Base-by-base conservation (phyloP, 345 rosid species). In the Heritiera littoralis region DNA sequence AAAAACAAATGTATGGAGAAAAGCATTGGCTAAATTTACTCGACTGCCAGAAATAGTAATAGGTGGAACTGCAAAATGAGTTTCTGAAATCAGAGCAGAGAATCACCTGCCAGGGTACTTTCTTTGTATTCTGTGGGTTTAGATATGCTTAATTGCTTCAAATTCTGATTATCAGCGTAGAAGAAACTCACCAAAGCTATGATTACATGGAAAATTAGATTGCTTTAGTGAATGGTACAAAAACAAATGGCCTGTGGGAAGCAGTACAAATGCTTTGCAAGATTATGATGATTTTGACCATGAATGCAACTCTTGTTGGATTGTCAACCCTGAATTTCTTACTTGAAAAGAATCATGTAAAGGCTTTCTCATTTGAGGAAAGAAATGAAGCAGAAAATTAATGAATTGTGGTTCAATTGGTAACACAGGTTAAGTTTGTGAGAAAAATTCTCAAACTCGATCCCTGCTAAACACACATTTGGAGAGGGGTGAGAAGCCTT, bases 321-420 rank as follows among this genome's bases (percentile, higher is more conserved):
- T 73, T 81, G 80, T 75, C 81, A 85, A 81, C 83, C 66, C 72
- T n/a, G 79, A 77, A 79, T 20, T 66, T 81, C 81, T 52, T 43
- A 59, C 63, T 59, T 20, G 63, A 77, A 83, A 82, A 77, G 78
- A 74, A 77, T 78, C 82, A 63, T 52, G 82, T 41, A 83, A 87
- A 87, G 83, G 72, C n/a, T 20, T 78, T 75, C 77, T 81, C 77
- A 79, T 84, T 88, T 82, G 82, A 78, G 85, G 66, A 78, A 77
- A 76, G 70, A 70, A 81, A 76, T 17, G 60, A 56, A 63, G 69
- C 56, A 76, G 85, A 67, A 80, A 80, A 23, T 23, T 23, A 23
- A 23, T 23, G 28, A 23, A 23, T 23, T 23, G 28, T 23, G 28
- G 28, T 23, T 23, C 28, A 23, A 23, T 23, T 23, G 0, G 28